These are phyloP conservation scores for Suhomyces prunicola DNA, from an alignment of 805 yeast species.

Conservation along the genomic window DNA sequence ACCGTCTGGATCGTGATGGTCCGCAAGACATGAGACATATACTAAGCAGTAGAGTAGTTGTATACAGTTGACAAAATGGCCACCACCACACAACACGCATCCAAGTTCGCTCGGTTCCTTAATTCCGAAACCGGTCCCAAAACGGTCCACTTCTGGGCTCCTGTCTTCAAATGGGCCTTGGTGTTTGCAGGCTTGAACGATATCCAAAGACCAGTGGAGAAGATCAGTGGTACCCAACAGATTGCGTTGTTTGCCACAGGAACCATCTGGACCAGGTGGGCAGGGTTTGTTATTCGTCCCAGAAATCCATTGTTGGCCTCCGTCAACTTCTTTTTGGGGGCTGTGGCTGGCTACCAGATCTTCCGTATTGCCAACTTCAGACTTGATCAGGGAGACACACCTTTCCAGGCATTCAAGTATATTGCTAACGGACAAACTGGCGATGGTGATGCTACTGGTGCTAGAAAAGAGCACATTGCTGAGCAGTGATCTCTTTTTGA, in stretches of 20 bases:
- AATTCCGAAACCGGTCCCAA: constrained; percentile 91
- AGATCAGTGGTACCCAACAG: constrained; percentile 86
- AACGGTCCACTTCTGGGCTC: constrained; percentile 97
- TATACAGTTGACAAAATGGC: constrained; percentile 16
- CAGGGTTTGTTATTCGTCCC: constrained; percentile 82
- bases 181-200: constrained; percentile 92
- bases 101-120: constrained; percentile 67
- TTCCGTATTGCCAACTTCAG: constrained; percentile 70
- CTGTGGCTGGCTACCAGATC: constrained; percentile 85
- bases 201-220: constrained; percentile 85
- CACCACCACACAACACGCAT: constrained; percentile 33
- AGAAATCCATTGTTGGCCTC: constrained; percentile 83
- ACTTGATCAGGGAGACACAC: constrained; percentile 57
- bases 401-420: constrained; percentile 55
- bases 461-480: constrained; percentile 1
- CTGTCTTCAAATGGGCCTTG: constrained; percentile 69
- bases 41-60: neutral
- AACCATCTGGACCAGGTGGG: constrained; percentile 97
- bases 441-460: constrained; percentile 1
- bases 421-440: constrained; percentile 47
- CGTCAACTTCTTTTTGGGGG: constrained; percentile 89
- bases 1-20: constrained; percentile 1
- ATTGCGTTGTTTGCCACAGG: constrained; percentile 88
- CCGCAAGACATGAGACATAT: neutral
- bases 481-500: neutral